Evolutionary conservation across 805 yeast genomes (phyloP).

Genomic region (Teunomyces cretensis): DNA sequence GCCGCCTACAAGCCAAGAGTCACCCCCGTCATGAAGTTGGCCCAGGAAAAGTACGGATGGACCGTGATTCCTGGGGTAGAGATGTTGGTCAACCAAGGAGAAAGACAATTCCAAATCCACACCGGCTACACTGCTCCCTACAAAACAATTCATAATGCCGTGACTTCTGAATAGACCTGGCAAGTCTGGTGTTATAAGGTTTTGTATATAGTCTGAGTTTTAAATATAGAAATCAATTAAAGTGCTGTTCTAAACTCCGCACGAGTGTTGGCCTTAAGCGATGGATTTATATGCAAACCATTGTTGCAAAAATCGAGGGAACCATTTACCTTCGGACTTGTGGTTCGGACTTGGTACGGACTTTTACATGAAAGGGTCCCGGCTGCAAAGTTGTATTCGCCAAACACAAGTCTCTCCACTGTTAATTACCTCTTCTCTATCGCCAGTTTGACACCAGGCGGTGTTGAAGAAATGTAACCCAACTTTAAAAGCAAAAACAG

Average conservation of each 20-base stretch:
- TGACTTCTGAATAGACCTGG: slow-evolving; percentile 18
- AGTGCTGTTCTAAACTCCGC: not conserved
- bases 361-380: too few species aligned
- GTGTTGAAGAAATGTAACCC: too few species aligned
- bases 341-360: not conserved
- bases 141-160: slow-evolving; percentile 60
- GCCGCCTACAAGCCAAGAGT: slow-evolving; percentile 92
- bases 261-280: not conserved
- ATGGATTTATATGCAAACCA: not conserved
- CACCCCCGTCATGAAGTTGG: slow-evolving; percentile 84
- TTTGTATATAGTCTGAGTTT: too few species aligned
- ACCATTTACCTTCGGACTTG: not conserved
- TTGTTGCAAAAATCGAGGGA: not conserved
- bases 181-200: too few species aligned
- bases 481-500: not conserved
- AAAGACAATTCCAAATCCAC: slow-evolving; percentile 80
- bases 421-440: not conserved
- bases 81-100: slow-evolving; percentile 92
- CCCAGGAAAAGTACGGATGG: slow-evolving; percentile 65
- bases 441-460: too few species aligned
- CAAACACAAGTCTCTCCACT: not conserved
- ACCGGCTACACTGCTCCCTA: slow-evolving; percentile 67
- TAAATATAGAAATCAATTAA: too few species aligned
- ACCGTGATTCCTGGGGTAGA: slow-evolving; percentile 86
- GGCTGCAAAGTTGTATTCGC: too few species aligned